Percentiles rank a stretch among this genome's conserved stretches.
These are phyloP conservation scores for Nicotiana noctiflora DNA, from an alignment of 257 asterid species.

Conservation along the genomic window DNA sequence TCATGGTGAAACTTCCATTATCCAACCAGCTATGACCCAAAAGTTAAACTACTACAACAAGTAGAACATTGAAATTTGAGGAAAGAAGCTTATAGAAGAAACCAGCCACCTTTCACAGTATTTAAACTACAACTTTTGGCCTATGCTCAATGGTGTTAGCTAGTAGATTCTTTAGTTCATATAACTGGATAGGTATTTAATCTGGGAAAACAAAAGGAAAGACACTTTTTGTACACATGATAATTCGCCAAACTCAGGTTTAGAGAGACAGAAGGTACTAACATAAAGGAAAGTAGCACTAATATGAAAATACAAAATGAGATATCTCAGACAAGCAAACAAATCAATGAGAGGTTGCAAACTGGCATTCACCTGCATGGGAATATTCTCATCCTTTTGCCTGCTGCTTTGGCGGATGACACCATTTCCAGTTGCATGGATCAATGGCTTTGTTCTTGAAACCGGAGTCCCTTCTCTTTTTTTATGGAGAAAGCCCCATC, in stretches of 20 bases:
- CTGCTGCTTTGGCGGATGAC: slow-evolving; percentile 65
- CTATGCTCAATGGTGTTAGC: not conserved
- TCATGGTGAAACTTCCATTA: not conserved
- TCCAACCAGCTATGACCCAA: not conserved
- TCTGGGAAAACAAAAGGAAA: not conserved
- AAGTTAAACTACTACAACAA: not conserved
- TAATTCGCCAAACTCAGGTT: not conserved
- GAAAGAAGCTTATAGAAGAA: not conserved
- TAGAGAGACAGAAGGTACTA: not conserved
- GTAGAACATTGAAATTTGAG: not conserved
- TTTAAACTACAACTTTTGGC: not conserved
- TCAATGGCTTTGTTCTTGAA: slow-evolving; percentile 60
- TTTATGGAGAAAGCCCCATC: slow-evolving; percentile 80
- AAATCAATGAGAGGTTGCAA: not conserved
- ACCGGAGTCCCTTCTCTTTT: slow-evolving; percentile 47
- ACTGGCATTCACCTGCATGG: slow-evolving; percentile 70
- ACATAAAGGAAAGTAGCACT: not conserved
- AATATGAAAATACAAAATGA: not conserved
- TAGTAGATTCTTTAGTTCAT: not conserved
- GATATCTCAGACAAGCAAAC: not conserved
- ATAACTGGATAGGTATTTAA: not conserved
- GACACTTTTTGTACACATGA: not conserved
- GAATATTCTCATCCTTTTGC: slow-evolving; percentile 76
- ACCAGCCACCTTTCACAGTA: not conserved
- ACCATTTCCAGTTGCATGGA: slow-evolving; percentile 62